phyloP scores from a whole-genome alignment of 768 basidiomycete genomes.

The Galerina sulciceps region DNA sequence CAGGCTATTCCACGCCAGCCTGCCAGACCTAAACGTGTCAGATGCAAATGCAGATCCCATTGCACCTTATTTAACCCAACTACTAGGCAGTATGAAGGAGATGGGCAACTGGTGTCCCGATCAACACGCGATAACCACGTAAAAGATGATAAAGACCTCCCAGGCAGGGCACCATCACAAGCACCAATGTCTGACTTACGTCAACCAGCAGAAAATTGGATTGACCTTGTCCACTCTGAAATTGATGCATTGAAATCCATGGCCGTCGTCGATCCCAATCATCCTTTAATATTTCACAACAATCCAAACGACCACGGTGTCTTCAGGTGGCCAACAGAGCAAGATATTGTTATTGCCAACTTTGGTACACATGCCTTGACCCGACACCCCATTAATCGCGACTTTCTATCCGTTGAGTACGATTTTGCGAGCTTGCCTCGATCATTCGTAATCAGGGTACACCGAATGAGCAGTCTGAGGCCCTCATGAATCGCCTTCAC shows the following conservation, averaged over 20 bases:
- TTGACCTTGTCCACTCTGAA: constrained; percentile 3
- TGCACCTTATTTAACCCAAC: constrained; percentile 14
- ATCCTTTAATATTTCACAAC: background rate
- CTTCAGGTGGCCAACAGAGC: background rate
- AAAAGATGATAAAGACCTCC: constrained; percentile 14
- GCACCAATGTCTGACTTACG: background rate
- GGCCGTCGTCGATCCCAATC: background rate
- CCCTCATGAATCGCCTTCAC: background rate
- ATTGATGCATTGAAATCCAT: background rate
- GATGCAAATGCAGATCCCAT: constrained; percentile 14
- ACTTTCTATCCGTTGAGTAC: background rate
- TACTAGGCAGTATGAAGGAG: constrained; percentile 19
- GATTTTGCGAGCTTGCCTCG: background rate
- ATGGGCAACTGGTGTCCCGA: constrained; percentile 10
- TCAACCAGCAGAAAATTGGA: background rate
- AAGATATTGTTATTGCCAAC: background rate
- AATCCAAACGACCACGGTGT: background rate
- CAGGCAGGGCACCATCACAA: background rate
- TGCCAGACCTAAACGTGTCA: background rate
- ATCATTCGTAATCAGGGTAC: background rate
- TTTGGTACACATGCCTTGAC: background rate
- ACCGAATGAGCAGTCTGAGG: background rate
- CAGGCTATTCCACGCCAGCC: background rate
- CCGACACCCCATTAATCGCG: background rate
- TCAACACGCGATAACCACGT: constrained; percentile 22